Percentiles rank a stretch among this genome's conserved stretches.
phyloP scores from a whole-genome alignment of 2,329 filamentous ascomycete species.

The Dactylellina cionopaga region DNA sequence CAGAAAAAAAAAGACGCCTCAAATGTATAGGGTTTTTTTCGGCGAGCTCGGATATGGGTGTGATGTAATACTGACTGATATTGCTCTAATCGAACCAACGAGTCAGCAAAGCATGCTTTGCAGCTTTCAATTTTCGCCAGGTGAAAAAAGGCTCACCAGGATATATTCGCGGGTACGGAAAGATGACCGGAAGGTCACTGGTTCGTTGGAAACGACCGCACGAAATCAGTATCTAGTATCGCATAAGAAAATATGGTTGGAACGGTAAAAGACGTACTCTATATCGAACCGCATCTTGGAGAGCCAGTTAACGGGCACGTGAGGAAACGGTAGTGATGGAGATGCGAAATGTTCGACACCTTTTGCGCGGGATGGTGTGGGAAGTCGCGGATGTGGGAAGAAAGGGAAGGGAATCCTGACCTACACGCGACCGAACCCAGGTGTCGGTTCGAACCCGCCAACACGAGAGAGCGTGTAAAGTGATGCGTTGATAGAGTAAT shows the following conservation, averaged over 20 bases:
- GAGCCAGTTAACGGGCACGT: not conserved
- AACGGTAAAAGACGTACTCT: slow-evolving; percentile 52
- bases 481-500: no score
- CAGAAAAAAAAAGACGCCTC: slow-evolving; percentile 9
- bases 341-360: not conserved
- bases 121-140: slow-evolving; percentile 4
- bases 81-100: slow-evolving; percentile 63
- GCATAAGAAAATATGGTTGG: not conserved
- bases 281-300: slow-evolving; percentile 56
- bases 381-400: slow-evolving; percentile 12
- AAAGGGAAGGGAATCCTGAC: slow-evolving; percentile 4
- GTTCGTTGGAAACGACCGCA: not conserved
- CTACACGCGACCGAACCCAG: slow-evolving; percentile 32
- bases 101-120: slow-evolving; percentile 47
- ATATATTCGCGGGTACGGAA: slow-evolving; percentile 70
- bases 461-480: slow-evolving; percentile 42
- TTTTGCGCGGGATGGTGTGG: not conserved
- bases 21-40: not conserved
- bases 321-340: not conserved
- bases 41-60: not conserved
- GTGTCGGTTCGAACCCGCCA: not conserved
- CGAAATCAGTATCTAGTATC: no score
- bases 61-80: slow-evolving; percentile 62
- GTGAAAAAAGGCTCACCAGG: slow-evolving; percentile 62
- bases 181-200: slow-evolving; percentile 69